phyloP scores from a whole-genome alignment of 139 green algal species.

The Desmodesmus armatus region DNA sequence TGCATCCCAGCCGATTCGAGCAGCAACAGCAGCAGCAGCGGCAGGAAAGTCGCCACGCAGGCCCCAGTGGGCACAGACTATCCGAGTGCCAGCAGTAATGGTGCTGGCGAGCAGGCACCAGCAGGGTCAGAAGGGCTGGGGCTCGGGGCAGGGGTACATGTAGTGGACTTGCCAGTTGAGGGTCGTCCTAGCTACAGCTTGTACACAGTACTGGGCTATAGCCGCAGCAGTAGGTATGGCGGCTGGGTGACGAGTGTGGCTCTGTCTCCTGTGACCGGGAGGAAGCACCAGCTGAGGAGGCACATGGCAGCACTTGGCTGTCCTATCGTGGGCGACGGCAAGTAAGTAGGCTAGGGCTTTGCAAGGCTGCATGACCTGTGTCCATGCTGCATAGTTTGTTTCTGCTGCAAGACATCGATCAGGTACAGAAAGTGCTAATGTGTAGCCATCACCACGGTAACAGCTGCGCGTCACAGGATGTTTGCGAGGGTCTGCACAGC shows the following conservation, averaged over 20 bases:
- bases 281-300: slow-evolving; percentile 70
- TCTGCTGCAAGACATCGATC: neutral
- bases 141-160: neutral
- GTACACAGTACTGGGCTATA: slow-evolving; percentile 26
- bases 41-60: neutral
- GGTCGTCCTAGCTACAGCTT: slow-evolving; percentile 39
- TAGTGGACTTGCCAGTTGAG: slow-evolving; percentile 18
- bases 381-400: neutral
- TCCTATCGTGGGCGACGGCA: slow-evolving; percentile 67
- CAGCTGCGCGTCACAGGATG: no score
- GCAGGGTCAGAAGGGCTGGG: neutral
- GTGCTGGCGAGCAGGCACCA: neutral
- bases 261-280: slow-evolving; percentile 64
- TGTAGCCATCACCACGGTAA: no score
- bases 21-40: slow-evolving; percentile 24
- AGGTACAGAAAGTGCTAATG: no score
- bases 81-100: no score
- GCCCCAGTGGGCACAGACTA: no score
- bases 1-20: neutral
- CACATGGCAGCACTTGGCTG: slow-evolving; percentile 69
- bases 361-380: neutral
- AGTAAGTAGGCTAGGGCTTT: neutral
- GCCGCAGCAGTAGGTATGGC: slow-evolving; percentile 19
- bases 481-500: no score
- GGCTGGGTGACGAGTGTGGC: slow-evolving; percentile 61